Percentiles rank a stretch among this genome's conserved stretches.
Conservation (phyloP, 306 rosid species). For the Lithocarpus polystachyus region DNA sequence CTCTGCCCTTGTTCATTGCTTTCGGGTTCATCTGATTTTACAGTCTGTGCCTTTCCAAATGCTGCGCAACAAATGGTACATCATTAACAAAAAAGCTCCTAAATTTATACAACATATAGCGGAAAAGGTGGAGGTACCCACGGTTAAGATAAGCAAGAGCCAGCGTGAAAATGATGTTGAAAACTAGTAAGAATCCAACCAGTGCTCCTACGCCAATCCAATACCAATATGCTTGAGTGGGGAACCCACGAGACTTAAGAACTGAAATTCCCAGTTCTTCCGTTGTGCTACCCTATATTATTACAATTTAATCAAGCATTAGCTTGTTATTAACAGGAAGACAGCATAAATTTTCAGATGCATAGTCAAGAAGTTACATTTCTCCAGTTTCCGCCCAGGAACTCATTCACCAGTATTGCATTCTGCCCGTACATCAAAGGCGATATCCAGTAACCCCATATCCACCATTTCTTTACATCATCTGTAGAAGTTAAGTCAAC, state of each 20-base stretch:
- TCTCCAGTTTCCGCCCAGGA: conserved; percentile 36
- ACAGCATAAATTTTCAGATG: background rate
- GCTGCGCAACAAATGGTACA: conserved; percentile 7
- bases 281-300: conserved; percentile 12
- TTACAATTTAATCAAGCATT: background rate
- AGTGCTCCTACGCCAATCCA: conserved; percentile 41
- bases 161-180: conserved; percentile 24
- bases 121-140: conserved; percentile 17
- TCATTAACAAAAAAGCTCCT: background rate
- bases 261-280: conserved; percentile 31
- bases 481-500: background rate
- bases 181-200: conserved; percentile 27
- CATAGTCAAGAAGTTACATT: conserved; percentile 16
- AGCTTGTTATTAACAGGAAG: background rate
- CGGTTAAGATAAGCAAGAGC: conserved; percentile 33
- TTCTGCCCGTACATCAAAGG: conserved; percentile 42
- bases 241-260: conserved; percentile 29
- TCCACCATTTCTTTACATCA: conserved; percentile 40
- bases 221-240: conserved; percentile 33
- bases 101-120: background rate
- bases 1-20: background rate
- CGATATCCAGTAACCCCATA: conserved; percentile 46
- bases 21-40: conserved; percentile 18
- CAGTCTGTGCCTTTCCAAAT: conserved; percentile 11
- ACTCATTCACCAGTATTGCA: conserved; percentile 37